Conservation (phyloP, 1,139 yeast genomes). For the Saccharomycopsis phalli region DNA sequence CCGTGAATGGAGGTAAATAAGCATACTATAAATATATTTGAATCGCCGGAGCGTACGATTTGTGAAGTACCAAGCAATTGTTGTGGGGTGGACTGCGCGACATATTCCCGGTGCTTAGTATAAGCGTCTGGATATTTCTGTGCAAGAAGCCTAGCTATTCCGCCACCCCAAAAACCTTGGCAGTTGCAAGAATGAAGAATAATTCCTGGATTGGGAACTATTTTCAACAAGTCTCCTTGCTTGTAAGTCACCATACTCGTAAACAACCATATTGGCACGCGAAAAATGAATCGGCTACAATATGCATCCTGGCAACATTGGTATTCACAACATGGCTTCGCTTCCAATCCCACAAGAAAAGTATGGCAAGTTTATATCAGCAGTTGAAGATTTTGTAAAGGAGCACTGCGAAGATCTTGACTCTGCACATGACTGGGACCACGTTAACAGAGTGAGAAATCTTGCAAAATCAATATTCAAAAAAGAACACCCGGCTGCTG, state of each 20-base stretch:
- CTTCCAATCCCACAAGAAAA: not conserved
- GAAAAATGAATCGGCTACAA: no score
- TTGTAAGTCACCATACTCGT: slow-evolving; percentile 39
- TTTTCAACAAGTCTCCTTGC: slow-evolving; percentile 51
- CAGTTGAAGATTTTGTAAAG: slow-evolving; percentile 6
- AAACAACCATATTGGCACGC: no score
- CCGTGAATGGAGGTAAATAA: slow-evolving; percentile 48
- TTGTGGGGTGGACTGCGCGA: slow-evolving; percentile 22
- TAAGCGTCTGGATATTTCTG: slow-evolving; percentile 45
- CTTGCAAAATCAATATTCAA: slow-evolving; percentile 6
- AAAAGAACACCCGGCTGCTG: not conserved
- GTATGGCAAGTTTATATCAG: not conserved
- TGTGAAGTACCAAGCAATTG: slow-evolving; percentile 47
- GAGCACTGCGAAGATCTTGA: slow-evolving; percentile 14
- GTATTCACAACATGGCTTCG: no score
- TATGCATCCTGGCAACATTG: no score
- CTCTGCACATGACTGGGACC: slow-evolving; percentile 18
- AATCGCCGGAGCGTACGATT: slow-evolving; percentile 25
- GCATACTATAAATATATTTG: slow-evolving; percentile 42
- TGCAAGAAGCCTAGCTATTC: slow-evolving; percentile 53
- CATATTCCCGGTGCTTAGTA: slow-evolving; percentile 32
- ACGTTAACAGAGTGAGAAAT: slow-evolving; percentile 15
- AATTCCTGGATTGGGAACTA: slow-evolving; percentile 31
- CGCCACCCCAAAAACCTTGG: slow-evolving; percentile 79
- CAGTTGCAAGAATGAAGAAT: slow-evolving; percentile 77